These are phyloP conservation scores for Spergularia bocconei DNA, from an alignment of 148 eudicot genomes.

Conservation along the genomic window DNA sequence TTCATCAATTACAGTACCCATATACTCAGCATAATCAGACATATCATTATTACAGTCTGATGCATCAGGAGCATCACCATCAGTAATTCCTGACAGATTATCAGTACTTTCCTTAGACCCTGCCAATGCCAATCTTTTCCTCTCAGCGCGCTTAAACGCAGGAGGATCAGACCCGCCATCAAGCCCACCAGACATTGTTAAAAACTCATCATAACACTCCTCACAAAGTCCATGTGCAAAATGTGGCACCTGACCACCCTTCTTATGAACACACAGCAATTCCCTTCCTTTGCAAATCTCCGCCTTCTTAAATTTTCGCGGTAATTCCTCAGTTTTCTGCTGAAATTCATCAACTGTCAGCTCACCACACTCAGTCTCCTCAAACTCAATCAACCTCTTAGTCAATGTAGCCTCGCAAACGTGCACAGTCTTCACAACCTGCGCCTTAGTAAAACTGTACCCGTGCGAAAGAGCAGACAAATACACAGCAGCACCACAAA, in stretches of 20 bases:
- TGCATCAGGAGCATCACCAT: slow-evolving; percentile 18
- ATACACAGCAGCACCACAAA: slow-evolving; percentile 75
- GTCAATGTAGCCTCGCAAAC: no score
- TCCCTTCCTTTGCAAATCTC: slow-evolving; percentile 15
- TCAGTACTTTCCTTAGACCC: slow-evolving; percentile 23
- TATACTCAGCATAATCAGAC: slow-evolving; percentile 26
- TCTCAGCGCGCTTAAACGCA: slow-evolving; percentile 69
- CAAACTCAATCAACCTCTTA: no score
- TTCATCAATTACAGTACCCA: slow-evolving; percentile 30
- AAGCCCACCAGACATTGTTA: slow-evolving; percentile 61
- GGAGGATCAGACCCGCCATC: slow-evolving; percentile 75
- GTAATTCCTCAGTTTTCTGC: slow-evolving; percentile 44
- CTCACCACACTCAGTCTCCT: no score
- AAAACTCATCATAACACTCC: slow-evolving; percentile 45
- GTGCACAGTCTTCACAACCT: slow-evolving; percentile 14
- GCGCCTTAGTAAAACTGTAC: slow-evolving; percentile 43
- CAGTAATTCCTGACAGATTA: background rate
- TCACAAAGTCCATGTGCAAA: slow-evolving; percentile 58
- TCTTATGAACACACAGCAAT: slow-evolving; percentile 55
- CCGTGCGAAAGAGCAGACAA: slow-evolving; percentile 63
- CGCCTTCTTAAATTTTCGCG: slow-evolving; percentile 23
- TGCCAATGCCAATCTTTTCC: slow-evolving; percentile 34
- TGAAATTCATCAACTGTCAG: slow-evolving; percentile 54
- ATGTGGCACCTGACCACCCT: slow-evolving; percentile 33
- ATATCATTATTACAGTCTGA: background rate